Conservation (phyloP, 2,329 filamentous ascomycete genomes). For the Thielaviopsis punctulata region DNA sequence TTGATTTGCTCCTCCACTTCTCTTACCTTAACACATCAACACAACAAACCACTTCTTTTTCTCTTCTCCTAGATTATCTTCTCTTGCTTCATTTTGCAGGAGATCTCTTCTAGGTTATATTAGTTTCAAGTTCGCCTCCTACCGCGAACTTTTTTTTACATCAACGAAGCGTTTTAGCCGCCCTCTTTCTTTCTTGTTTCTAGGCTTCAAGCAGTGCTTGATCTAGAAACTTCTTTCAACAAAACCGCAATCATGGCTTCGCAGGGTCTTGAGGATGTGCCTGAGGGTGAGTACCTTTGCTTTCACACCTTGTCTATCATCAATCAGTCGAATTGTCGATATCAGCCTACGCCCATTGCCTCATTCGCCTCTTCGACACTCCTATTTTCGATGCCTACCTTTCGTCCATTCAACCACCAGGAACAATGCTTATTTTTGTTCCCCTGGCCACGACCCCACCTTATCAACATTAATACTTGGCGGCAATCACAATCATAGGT, state of each 20-base stretch:
- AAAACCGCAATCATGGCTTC: constrained; percentile 91
- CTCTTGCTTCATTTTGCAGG: constrained; percentile 30
- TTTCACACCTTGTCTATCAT: neutral
- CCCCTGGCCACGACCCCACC: constrained; percentile 3
- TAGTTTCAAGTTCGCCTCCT: constrained; percentile 6
- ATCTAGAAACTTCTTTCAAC: constrained; percentile 41
- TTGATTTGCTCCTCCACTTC: constrained; percentile 6
- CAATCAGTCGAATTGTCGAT: neutral
- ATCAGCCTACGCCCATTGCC: neutral
- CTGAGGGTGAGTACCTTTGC: constrained; percentile 53
- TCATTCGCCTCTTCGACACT: neutral
- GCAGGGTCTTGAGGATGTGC: constrained; percentile 96
- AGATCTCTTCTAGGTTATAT: constrained; percentile 27
- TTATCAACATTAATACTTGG: neutral
- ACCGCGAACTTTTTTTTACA: constrained; percentile 20
- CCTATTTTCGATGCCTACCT: neutral
- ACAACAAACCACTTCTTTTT: constrained; percentile 7
- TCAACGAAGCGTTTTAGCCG: constrained; percentile 21
- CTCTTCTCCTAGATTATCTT: constrained; percentile 24
- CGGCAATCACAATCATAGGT: neutral
- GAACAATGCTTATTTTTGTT: neutral
- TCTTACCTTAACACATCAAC: constrained; percentile 1
- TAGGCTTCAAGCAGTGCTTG: constrained; percentile 69
- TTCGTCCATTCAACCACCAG: neutral
- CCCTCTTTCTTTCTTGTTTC: constrained; percentile 22